These are phyloP conservation scores for Lentinula lateritia DNA, from an alignment of 768 basidiomycete species.

Conservation along the genomic window DNA sequence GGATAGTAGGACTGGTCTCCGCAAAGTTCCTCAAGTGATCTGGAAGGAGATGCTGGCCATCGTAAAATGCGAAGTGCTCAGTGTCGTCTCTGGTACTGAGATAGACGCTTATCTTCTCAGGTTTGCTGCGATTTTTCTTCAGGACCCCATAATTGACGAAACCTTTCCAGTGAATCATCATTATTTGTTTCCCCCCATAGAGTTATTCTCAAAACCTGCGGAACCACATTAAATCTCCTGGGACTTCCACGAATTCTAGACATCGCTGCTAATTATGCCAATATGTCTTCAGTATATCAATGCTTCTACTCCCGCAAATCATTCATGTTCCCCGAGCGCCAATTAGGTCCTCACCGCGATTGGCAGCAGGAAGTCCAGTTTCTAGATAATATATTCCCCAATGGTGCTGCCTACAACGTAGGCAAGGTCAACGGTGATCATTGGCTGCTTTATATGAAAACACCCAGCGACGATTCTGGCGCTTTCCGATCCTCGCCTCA, in stretches of 20 bases:
- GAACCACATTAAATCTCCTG: constrained; percentile 94
- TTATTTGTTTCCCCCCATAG: constrained; percentile 93
- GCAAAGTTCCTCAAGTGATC: constrained; percentile 63
- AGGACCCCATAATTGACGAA: background rate
- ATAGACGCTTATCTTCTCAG: constrained; percentile 95
- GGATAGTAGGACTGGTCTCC: constrained; percentile 60
- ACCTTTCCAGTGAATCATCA: constrained; percentile 82
- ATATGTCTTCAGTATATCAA: constrained; percentile 68
- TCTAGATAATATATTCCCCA: constrained; percentile 83
- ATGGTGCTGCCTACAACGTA: constrained; percentile 91
- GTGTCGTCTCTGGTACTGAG: constrained; percentile 81
- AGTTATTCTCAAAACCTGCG: constrained; percentile 97
- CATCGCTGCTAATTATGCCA: constrained; percentile 72
- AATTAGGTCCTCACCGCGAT: constrained; percentile 85
- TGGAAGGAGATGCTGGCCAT: constrained; percentile 99
- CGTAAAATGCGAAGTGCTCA: constrained; percentile 95
- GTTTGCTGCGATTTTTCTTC: constrained; percentile 38
- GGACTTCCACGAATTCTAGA: constrained; percentile 93
- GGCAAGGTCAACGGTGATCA: constrained; percentile 98
- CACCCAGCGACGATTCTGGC: constrained; percentile 32
- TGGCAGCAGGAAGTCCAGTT: constrained; percentile 93
- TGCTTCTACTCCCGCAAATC: constrained; percentile 98
- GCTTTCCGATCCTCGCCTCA: constrained; percentile 13
- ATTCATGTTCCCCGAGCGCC: constrained; percentile 99
- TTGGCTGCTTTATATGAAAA: constrained; percentile 93